These are phyloP conservation scores for Millerozyma acaciae DNA, from an alignment of 805 yeast genomes.

Conservation along the genomic window DNA sequence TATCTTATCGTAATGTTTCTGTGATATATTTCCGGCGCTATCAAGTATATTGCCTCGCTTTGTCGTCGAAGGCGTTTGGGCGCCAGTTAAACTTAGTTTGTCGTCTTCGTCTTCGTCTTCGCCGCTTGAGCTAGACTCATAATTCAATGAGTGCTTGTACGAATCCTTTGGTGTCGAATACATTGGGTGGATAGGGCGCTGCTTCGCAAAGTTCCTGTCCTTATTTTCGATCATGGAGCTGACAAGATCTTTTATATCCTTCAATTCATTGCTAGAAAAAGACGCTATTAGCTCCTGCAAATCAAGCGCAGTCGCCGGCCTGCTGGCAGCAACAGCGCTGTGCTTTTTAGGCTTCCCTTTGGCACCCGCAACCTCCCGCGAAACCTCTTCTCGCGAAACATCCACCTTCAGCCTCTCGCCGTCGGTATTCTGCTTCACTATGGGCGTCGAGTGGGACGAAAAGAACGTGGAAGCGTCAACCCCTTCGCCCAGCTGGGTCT, in stretches of 20 bases:
- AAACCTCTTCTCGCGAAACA: too few species aligned
- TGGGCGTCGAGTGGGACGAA: conserved; percentile 26
- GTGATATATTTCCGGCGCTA: conserved; percentile 1
- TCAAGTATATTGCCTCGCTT: background rate
- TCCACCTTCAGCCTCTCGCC: too few species aligned
- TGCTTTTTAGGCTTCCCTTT: background rate
- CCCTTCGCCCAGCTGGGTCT: background rate
- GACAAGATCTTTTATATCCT: conserved; percentile 11
- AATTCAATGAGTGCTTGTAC: conserved; percentile 3
- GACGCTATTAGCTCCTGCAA: conserved; percentile 14
- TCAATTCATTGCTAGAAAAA: conserved; percentile 14
- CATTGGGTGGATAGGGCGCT: background rate
- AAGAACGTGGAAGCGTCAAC: conserved; percentile 2
- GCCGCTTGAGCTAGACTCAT: conserved; percentile 5
- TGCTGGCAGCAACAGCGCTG: background rate
- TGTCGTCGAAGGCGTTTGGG: background rate
- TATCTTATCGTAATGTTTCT: background rate
- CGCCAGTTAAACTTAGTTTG: conserved; percentile 1
- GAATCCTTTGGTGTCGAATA: conserved; percentile 1
- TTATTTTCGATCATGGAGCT: conserved; percentile 2
- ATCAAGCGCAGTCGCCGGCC: conserved; percentile 9
- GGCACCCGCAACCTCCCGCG: background rate
- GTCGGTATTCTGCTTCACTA: conserved; percentile 5
- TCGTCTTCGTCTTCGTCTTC: conserved; percentile 11
- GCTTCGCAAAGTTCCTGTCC: background rate